Conservation (phyloP, 1,139 yeast species). For the Lodderomyces theae region DNA sequence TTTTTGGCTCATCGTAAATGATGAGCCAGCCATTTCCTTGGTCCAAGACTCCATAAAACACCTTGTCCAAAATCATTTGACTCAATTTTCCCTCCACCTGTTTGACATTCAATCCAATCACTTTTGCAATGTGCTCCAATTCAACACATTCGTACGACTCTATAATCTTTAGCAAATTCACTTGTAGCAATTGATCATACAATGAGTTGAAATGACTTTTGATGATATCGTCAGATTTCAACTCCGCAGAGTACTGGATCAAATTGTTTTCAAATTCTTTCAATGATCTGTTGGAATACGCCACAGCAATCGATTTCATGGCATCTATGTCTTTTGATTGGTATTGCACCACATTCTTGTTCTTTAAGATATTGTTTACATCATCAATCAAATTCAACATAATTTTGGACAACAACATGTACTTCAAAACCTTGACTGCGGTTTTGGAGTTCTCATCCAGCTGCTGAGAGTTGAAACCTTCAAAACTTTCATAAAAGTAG, state of each 20-base stretch:
- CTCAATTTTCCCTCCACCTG: slow-evolving; percentile 93
- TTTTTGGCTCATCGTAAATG: slow-evolving; percentile 83
- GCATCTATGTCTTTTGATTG: slow-evolving; percentile 78
- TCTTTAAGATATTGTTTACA: slow-evolving; percentile 69
- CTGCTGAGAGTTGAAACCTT: slow-evolving; percentile 61
- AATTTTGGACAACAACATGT: slow-evolving; percentile 87
- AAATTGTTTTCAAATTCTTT: slow-evolving; percentile 86
- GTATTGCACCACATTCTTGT: slow-evolving; percentile 79
- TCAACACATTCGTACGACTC: slow-evolving; percentile 97
- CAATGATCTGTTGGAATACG: slow-evolving; percentile 85
- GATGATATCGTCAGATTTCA: slow-evolving; percentile 83
- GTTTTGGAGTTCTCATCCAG: slow-evolving; percentile 48
- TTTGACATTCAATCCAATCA: slow-evolving; percentile 81
- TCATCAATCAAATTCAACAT: slow-evolving; percentile 90
- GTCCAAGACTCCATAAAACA: slow-evolving; percentile 91
- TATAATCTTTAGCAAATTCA: slow-evolving; percentile 88
- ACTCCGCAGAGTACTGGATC: slow-evolving; percentile 66
- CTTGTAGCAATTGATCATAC: slow-evolving; percentile 90
- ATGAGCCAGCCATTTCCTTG: slow-evolving; percentile 98
- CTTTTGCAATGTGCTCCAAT: slow-evolving; percentile 79
- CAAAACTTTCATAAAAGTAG: slow-evolving; percentile 92
- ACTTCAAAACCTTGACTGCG: slow-evolving; percentile 79
- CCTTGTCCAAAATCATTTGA: slow-evolving; percentile 94
- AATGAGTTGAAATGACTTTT: slow-evolving; percentile 90
- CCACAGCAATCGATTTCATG: slow-evolving; percentile 88